Evolutionary conservation across 768 basidiomycete species (phyloP), one percentile per base, ranked within the genome.

Genomic region (Tricholoma sp.): DNA sequence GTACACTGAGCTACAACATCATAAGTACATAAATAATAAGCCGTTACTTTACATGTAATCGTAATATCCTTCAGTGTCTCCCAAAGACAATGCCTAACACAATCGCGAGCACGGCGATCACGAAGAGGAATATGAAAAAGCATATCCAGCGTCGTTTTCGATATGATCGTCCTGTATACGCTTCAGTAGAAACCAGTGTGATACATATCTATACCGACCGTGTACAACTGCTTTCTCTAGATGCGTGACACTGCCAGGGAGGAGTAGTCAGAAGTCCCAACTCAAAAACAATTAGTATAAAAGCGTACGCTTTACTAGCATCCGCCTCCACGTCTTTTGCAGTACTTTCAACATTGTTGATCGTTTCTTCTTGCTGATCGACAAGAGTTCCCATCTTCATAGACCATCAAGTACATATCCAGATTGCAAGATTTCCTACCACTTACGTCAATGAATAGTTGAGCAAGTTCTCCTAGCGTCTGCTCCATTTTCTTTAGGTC

Each of bases 91-190:
- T 71, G 21, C 77, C 86, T 50, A 88, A 75, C 41, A 82, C 81
- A 54, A 86, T 70, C 0, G 76, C 90, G 49, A 89, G 69, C 60
- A 88, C 76, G 53, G 74, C 75, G 54, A 81, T 60, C 59, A 88
- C 71, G 55, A 84, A 58, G 24, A 92, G 59, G 54, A 78, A 68
- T 51, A 89, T 75, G 64, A 79, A 73, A 70, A 94, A 92, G 71
- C 90, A 94, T 73, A 89, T 89, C 89, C 89, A 91, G 59, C 91
- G 84, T 73, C 86, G 91, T 66, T 83, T 84, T 57, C 94, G 82
- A 8, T 90, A 89, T 22, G 77, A 71, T 11, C 85, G 77, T 0
- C 89, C 89, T 71, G 49, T 32, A 12, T 14, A n/a, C 9, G 9
- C 51, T 10, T 60, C 21, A 66, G 51, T 22, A 32, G 7, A 65